These are phyloP conservation scores for Delonix regia DNA, from an alignment of 306 rosid species.

Conservation along the genomic window DNA sequence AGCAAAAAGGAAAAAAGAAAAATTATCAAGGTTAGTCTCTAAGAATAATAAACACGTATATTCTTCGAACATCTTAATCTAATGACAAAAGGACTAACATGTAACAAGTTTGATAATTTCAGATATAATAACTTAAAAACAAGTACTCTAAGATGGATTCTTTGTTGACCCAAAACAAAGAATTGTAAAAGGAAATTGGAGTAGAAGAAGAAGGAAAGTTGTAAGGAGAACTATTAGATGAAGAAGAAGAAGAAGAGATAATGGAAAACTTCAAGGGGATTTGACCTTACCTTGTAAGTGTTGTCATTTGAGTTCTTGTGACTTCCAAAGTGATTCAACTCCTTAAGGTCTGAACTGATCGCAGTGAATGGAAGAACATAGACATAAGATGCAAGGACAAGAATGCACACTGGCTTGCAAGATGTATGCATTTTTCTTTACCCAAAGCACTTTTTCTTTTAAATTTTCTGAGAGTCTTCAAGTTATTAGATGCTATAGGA, in stretches of 20 bases:
- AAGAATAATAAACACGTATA: neutral
- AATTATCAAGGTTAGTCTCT: too few relatives aligned
- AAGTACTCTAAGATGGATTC: too few relatives aligned
- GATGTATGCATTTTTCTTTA: constrained; percentile 55
- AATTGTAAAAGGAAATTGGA: neutral
- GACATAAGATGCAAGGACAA: constrained; percentile 43
- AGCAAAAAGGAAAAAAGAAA: too few relatives aligned
- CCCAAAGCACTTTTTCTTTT: constrained; percentile 29
- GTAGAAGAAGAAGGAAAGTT: neutral
- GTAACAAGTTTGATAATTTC: too few relatives aligned
- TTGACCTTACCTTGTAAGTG: constrained; percentile 54
- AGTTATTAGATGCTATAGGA: constrained; percentile 34
- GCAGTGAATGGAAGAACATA: constrained; percentile 59
- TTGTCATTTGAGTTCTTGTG: constrained; percentile 44
- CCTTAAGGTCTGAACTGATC: constrained; percentile 56
- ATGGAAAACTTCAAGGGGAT: neutral
- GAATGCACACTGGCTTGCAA: constrained; percentile 34
- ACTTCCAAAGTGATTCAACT: constrained; percentile 37
- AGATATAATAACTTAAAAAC: too few relatives aligned
- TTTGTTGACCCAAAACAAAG: neutral
- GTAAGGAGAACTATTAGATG: neutral
- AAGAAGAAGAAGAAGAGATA: neutral
- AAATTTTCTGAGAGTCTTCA: constrained; percentile 26
- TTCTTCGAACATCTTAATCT: neutral
- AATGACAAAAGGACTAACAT: too few relatives aligned